Base-by-base conservation (phyloP, 1,139 yeast genomes). In the Lodderomyces beijingensis region DNA sequence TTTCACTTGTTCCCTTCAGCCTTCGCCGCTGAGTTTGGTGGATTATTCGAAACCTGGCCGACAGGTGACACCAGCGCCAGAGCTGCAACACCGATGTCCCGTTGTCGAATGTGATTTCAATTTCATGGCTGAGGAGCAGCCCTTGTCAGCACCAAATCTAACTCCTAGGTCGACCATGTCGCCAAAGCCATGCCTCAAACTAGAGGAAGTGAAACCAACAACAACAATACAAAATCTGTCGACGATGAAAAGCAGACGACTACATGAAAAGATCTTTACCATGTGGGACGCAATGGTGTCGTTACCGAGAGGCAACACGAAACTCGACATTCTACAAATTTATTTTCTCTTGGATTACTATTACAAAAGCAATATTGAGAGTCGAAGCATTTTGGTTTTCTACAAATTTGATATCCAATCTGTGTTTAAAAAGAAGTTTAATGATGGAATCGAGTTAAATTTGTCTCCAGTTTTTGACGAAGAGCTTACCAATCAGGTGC, bases 31-130 rank as follows among this genome's bases (percentile, higher is more conserved):
- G 7, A 11, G n/a, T 5, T 14, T 14, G n/a, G 15, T 16, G 5
- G 24, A 16, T 9, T 16, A 20, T 9, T 8, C 5, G 6, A 13
- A 30, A 11, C 28, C n/a, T n/a, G 7, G 14, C 10, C 9, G 14
- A 23, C 14, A n/a, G 6, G 17, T 25, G 3, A 25, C 30, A 14
- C 35, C 38, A n/a, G 22, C 25, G 16, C 23, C 23, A 15, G 30
- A 24, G 16, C 30, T 19, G 10, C 32, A 20, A 18, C 49, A 42
- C 19, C 53, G 53, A 31, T 66, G 73, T 35, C 72, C 73, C 0
- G 72, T 66, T 2, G 55, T 62, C 21, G 68, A 61, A 36, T 62
- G 68, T 39, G 70, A 65, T 41, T 54, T 66, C 39, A 61, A 62
- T 36, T 53, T 62, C 33, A 57, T 64, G 61, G 47, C 49, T 16